Conservation (phyloP, 2,329 filamentous ascomycete species). For the Phaeosphaeriaceae sp. region DNA sequence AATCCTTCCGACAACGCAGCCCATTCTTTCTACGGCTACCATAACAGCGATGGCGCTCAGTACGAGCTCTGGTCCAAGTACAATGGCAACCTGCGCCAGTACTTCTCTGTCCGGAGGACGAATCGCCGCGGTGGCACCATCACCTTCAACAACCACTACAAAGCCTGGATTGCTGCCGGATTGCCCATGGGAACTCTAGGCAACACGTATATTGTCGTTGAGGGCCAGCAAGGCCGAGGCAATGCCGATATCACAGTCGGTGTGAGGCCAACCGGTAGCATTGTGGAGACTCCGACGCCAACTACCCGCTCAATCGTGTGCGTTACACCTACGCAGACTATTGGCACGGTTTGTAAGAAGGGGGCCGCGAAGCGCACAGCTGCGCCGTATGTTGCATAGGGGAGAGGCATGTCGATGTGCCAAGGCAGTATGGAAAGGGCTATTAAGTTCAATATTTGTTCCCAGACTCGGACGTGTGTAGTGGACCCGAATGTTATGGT, state of each 20-base stretch:
- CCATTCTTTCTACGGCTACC: constrained; percentile 6
- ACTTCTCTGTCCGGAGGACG: constrained; percentile 7
- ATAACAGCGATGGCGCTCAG: constrained; percentile 6
- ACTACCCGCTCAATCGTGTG: constrained; percentile 3
- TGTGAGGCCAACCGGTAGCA: constrained; percentile 5
- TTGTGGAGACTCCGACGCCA: constrained; percentile 9
- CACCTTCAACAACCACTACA: constrained; percentile 6
- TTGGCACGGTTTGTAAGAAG: constrained; percentile 8
- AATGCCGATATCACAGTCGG: constrained; percentile 8
- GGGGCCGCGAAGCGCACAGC: constrained; percentile 1
- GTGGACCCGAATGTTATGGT: too few relatives aligned
- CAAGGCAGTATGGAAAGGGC: neutral
- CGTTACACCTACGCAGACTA: constrained; percentile 9
- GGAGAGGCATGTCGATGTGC: neutral
- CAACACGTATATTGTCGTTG: constrained; percentile 5
- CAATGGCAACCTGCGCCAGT: constrained; percentile 7
- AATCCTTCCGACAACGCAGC: constrained; percentile 48
- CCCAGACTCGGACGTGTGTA: neutral
- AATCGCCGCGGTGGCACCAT: constrained; percentile 9
- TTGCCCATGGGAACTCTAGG: constrained; percentile 6
- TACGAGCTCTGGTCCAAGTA: constrained; percentile 9
- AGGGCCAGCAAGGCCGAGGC: constrained; percentile 6
- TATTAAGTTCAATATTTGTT: neutral
- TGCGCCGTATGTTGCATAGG: neutral
- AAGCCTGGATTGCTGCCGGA: constrained; percentile 3